Conservation (phyloP, 2,329 filamentous ascomycete genomes). For the Alternaria conjuncta region DNA sequence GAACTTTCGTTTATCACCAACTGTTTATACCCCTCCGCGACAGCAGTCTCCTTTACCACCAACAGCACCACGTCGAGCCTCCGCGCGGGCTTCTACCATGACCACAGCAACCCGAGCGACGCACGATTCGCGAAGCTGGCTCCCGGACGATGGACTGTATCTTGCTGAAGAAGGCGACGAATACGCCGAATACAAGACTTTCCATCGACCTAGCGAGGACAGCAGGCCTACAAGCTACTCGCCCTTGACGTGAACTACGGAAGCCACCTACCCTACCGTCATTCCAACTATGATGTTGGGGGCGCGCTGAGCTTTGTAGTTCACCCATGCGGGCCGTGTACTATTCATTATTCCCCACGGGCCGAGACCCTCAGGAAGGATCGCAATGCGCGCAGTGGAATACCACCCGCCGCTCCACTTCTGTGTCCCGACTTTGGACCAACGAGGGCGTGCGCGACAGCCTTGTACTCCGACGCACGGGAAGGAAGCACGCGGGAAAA, state of each 20-base stretch:
- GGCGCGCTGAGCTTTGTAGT: not conserved
- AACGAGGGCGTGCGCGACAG: conserved; percentile 11
- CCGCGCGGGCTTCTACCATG: conserved; percentile 18
- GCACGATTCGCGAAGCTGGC: conserved; percentile 28
- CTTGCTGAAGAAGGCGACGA: conserved; percentile 28
- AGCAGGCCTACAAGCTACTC: conserved; percentile 32
- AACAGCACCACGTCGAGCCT: conserved; percentile 11
- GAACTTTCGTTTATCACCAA: conserved; percentile 27
- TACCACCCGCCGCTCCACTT: not conserved
- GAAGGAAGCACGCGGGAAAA: not conserved
- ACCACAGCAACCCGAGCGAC: conserved; percentile 22
- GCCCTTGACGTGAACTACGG: conserved; percentile 17
- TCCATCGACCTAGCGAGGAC: conserved; percentile 15
- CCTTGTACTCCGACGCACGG: not conserved
- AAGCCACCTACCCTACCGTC: not conserved
- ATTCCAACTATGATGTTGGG: not conserved
- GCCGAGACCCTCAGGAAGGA: conserved; percentile 3
- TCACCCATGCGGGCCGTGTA: not conserved
- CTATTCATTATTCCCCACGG: not conserved
- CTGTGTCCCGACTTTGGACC: conserved; percentile 22
- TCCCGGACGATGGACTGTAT: conserved; percentile 33
- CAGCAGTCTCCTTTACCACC: conserved; percentile 6
- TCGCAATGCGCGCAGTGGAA: not conserved
- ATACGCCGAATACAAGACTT: conserved; percentile 23
- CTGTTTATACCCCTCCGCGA: conserved; percentile 30